A percentile compares a stretch with the other conserved stretches of the same genome.
These are phyloP conservation scores for Taphrina pruni DNA, from an alignment of 1,139 yeast species.

Conservation along the genomic window DNA sequence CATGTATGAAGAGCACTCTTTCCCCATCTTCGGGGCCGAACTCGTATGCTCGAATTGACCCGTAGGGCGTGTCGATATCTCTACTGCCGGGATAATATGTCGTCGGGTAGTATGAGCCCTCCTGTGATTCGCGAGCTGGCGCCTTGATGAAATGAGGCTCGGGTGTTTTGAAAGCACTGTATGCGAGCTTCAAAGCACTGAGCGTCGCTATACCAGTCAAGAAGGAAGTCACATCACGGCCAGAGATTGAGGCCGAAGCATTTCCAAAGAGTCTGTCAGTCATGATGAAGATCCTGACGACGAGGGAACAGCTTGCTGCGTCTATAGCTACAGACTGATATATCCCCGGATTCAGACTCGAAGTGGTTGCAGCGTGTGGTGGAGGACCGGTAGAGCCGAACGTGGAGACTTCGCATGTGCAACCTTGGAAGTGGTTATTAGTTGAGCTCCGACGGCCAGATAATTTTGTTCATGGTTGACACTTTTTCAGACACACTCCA, in stretches of 20 bases:
- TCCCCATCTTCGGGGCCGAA: slow-evolving; percentile 35
- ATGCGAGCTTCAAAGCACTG: slow-evolving; percentile 1
- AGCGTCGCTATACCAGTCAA: slow-evolving; percentile 4
- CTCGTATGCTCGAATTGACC: slow-evolving; percentile 23
- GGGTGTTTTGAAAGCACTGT: neutral
- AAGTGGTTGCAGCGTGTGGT: neutral
- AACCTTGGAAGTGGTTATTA: neutral
- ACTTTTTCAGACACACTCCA: neutral
- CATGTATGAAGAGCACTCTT: slow-evolving; percentile 37
- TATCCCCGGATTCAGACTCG: too few species aligned
- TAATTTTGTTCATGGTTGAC: neutral
- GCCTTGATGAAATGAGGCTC: slow-evolving; percentile 17
- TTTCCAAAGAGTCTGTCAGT: neutral
- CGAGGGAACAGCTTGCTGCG: too few species aligned
- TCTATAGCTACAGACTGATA: too few species aligned
- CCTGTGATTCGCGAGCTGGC: slow-evolving; percentile 14
- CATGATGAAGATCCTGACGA: neutral
- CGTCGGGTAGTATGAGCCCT: slow-evolving; percentile 17
- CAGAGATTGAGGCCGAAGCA: neutral
- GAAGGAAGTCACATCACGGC: slow-evolving; percentile 6
- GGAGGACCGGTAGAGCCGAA: slow-evolving; percentile 12
- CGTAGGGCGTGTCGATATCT: slow-evolving; percentile 35
- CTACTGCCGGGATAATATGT: slow-evolving; percentile 22
- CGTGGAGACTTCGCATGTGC: neutral
- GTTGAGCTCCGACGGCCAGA: slow-evolving; percentile 1